Evolutionary conservation across 2,329 filamentous ascomycete genomes (phyloP).

Genomic region (Diaporthe eres): DNA sequence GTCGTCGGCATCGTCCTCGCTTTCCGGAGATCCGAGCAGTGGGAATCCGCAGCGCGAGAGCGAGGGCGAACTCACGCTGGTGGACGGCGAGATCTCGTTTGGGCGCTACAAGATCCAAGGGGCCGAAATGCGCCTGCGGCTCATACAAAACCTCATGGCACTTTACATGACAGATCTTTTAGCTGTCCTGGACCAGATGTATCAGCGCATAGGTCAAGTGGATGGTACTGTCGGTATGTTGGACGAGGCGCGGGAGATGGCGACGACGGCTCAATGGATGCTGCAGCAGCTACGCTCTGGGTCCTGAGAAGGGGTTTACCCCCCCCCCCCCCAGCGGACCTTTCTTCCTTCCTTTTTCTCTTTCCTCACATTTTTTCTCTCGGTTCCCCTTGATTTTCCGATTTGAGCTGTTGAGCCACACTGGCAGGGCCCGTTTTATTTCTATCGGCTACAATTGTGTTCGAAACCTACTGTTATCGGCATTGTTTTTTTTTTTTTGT

Average conservation of each 20-base stretch:
- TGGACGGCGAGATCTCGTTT: slow-evolving; percentile 14
- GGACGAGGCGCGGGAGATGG: background rate
- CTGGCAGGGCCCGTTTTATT: no score
- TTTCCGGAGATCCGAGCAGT: background rate
- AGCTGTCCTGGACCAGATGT: background rate
- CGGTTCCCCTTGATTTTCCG: background rate
- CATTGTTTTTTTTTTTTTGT: no score
- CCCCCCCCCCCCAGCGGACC: background rate
- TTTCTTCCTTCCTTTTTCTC: background rate
- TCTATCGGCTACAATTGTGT: no score
- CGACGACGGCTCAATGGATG: slow-evolving; percentile 2
- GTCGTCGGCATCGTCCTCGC: background rate
- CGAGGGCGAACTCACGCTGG: background rate
- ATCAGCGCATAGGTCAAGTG: background rate
- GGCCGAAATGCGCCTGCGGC: slow-evolving; percentile 5
- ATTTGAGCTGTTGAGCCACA: background rate
- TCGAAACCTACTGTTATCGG: no score
- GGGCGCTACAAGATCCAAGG: slow-evolving; percentile 7
- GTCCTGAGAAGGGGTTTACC: background rate
- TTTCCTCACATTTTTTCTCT: background rate
- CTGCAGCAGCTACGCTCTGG: background rate
- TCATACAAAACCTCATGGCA: slow-evolving; percentile 18
- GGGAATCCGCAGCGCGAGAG: background rate
- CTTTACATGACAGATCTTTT: slow-evolving; percentile 7
- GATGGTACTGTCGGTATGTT: background rate